Evolutionary conservation across 768 basidiomycete species (phyloP).

Genomic region (Collybiopsis confluens): DNA sequence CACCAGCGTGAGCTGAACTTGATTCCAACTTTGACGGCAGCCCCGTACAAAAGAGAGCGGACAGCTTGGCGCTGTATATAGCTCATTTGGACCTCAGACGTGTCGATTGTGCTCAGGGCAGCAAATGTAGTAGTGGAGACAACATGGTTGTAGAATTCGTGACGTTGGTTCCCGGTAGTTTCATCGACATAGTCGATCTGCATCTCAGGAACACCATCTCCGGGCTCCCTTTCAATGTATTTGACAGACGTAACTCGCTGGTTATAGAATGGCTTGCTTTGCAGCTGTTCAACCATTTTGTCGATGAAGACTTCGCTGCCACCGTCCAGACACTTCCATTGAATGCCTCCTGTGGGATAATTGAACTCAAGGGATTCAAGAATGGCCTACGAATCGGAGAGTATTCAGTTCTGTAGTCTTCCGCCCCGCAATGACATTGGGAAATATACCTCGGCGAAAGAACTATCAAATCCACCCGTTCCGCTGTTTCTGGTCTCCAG

Average conservation of each 20-base stretch:
- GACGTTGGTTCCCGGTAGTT: background rate
- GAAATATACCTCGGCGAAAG: background rate
- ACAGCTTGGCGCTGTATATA: conserved; percentile 16
- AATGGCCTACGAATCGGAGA: background rate
- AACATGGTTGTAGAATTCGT: conserved; percentile 30
- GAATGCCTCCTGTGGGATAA: background rate
- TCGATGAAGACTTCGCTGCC: conserved; percentile 13
- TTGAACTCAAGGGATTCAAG: conserved; percentile 3
- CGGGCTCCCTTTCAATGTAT: background rate
- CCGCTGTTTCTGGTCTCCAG: background rate
- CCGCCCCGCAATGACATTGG: background rate
- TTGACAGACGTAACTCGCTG: conserved; percentile 17
- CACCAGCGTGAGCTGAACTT: conserved; percentile 30
- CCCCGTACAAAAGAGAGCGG: conserved; percentile 24
- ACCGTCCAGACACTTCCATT: conserved; percentile 16
- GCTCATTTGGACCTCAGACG: conserved; percentile 7
- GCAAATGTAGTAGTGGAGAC: conserved; percentile 37
- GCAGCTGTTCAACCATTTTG: background rate
- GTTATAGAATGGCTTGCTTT: conserved; percentile 2
- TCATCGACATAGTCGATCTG: background rate
- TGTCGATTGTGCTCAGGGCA: conserved; percentile 30
- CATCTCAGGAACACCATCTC: conserved; percentile 4
- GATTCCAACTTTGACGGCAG: conserved; percentile 26
- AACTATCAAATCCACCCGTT: background rate
- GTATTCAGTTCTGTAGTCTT: too few species aligned